Evolutionary conservation across 495 filamentous ascomycete species (phyloP).

Genomic region (Extremus antarcticus): DNA sequence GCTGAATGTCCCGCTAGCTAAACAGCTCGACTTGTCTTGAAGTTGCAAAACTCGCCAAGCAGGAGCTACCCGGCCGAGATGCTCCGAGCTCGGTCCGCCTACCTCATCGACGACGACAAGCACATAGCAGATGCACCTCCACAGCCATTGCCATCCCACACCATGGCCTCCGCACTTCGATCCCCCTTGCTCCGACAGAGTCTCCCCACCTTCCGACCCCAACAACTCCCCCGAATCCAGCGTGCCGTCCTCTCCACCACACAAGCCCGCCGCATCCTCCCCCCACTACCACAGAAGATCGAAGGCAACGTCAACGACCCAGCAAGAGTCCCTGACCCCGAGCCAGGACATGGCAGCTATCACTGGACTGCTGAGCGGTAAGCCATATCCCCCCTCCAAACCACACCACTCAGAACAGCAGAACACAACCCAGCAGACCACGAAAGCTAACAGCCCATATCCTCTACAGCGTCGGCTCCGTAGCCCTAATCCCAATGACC

Average conservation of each 20-base stretch:
- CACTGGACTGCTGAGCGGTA: constrained; percentile 96
- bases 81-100: too few relatives aligned
- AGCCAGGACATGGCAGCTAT: constrained; percentile 79
- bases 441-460: neutral
- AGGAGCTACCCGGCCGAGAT: too few relatives aligned
- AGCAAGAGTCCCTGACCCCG: constrained; percentile 56
- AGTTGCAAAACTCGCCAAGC: too few relatives aligned
- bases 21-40: too few relatives aligned
- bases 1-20: too few relatives aligned
- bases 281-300: constrained; percentile 34
- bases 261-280: constrained; percentile 30
- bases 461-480: constrained; percentile 50
- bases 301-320: constrained; percentile 64
- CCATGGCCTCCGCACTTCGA: constrained; percentile 33
- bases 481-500: constrained; percentile 70
- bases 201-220: constrained; percentile 17
- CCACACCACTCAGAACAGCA: neutral
- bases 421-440: neutral
- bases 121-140: constrained; percentile 2
- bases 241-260: constrained; percentile 37
- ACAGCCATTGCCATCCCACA: neutral
- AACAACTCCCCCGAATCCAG: constrained; percentile 18
- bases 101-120: too few relatives aligned
- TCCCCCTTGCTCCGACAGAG: constrained; percentile 27
- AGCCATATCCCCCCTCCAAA: constrained; percentile 4